Evolutionary conservation across 2,329 filamentous ascomycete genomes (phyloP).

Genomic region (Penicillium sp.): DNA sequence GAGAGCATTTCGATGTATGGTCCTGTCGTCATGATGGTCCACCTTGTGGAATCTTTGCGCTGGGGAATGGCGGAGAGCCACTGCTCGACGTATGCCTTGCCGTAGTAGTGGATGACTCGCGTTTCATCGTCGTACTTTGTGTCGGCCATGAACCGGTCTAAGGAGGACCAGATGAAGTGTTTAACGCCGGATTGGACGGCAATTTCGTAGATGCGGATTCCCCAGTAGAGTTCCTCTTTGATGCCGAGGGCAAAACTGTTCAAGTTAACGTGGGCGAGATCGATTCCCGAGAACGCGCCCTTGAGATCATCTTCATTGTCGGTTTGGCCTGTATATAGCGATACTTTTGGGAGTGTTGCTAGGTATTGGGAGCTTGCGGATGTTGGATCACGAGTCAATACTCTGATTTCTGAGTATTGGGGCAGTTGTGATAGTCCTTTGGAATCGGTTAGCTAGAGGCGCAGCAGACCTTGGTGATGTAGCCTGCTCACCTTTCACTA

Average conservation of each 20-base stretch:
- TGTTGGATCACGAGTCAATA: slow-evolving; percentile 53
- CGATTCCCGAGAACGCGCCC: slow-evolving; percentile 49
- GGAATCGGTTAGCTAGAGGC: background rate
- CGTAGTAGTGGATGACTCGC: background rate
- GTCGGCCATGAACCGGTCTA: background rate
- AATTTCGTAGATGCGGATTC: slow-evolving; percentile 48
- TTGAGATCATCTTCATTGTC: slow-evolving; percentile 51
- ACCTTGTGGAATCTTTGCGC: background rate
- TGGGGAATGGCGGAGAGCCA: background rate
- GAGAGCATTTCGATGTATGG: background rate
- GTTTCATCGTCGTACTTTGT: background rate
- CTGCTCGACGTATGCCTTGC: background rate
- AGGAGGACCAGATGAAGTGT: slow-evolving; percentile 41
- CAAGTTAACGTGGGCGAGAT: slow-evolving; percentile 57
- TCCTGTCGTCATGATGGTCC: background rate
- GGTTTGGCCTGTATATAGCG: slow-evolving; percentile 53
- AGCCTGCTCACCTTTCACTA: slow-evolving; percentile 51
- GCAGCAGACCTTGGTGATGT: slow-evolving; percentile 31
- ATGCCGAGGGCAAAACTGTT: slow-evolving; percentile 54
- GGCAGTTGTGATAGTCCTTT: background rate
- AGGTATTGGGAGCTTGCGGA: slow-evolving; percentile 51
- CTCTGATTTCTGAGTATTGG: slow-evolving; percentile 34
- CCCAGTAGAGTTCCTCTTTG: slow-evolving; percentile 42
- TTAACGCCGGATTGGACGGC: slow-evolving; percentile 47
- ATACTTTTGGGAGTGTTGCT: slow-evolving; percentile 50